Evolutionary conservation across 441 rosid genomes (phyloP).

Genomic region (Gossypium davidsonii): DNA sequence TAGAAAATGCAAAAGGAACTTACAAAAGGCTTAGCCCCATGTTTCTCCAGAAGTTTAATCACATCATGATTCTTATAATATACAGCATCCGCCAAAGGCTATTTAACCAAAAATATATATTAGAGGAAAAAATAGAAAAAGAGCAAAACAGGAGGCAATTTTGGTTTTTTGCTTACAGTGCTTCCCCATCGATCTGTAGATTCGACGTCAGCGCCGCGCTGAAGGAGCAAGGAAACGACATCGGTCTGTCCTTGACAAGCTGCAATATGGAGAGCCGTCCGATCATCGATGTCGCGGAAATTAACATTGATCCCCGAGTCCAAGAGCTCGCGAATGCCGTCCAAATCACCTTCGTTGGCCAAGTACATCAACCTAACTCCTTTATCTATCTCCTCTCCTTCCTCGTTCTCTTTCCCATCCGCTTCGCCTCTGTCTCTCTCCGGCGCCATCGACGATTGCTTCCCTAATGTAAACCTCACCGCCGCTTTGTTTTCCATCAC

Average conservation of each 20-base stretch:
- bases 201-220: slow-evolving; percentile 52
- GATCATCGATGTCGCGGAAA: slow-evolving; percentile 67
- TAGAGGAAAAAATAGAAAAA: neutral
- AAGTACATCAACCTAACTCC: slow-evolving; percentile 66
- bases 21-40: slow-evolving; percentile 77
- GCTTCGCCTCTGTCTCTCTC: slow-evolving; percentile 34
- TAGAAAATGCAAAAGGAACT: slow-evolving; percentile 11
- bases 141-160: neutral
- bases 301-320: slow-evolving; percentile 66
- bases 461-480: slow-evolving; percentile 44
- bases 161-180: slow-evolving; percentile 48
- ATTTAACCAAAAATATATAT: slow-evolving; percentile 20
- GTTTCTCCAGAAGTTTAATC: slow-evolving; percentile 67
- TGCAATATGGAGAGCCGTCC: slow-evolving; percentile 87
- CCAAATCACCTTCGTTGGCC: slow-evolving; percentile 66
- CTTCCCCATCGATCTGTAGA: slow-evolving; percentile 91
- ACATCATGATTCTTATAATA: slow-evolving; percentile 68
- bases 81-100: slow-evolving; percentile 95
- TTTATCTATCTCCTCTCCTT: slow-evolving; percentile 38
- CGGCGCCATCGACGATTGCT: slow-evolving; percentile 78
- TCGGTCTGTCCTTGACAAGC: slow-evolving; percentile 74
- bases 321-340: slow-evolving; percentile 59
- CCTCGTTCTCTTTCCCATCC: slow-evolving; percentile 27
- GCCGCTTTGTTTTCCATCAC: slow-evolving; percentile 48
- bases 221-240: slow-evolving; percentile 52